A percentile compares a stretch with the other conserved stretches of the same genome.
Evolutionary conservation across 257 asterid genomes (phyloP).

Genomic region (Ilex aquifolium): DNA sequence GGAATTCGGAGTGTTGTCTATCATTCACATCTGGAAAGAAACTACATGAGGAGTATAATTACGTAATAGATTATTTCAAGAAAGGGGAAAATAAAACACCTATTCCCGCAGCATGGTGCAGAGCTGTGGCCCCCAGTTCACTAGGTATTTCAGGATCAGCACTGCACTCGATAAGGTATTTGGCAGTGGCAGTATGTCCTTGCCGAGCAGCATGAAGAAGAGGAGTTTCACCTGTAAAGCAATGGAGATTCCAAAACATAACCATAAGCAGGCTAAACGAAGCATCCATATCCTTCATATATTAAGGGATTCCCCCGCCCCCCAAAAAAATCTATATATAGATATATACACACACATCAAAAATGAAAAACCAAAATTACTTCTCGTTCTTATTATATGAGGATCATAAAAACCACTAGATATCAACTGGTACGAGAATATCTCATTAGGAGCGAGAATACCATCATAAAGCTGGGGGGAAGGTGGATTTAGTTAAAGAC

Average conservation of each 20-base stretch:
- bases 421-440: too few relatives aligned
- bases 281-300: too few relatives aligned
- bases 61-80: not conserved
- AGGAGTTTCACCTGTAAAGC: slow-evolving; percentile 75
- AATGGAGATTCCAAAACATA: slow-evolving; percentile 8
- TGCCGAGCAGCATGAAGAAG: slow-evolving; percentile 84
- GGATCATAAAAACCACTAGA: too few relatives aligned
- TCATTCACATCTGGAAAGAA: not conserved
- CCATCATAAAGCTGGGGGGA: too few relatives aligned
- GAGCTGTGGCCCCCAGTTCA: slow-evolving; percentile 74
- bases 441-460: too few relatives aligned
- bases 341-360: too few relatives aligned
- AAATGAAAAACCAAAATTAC: too few relatives aligned
- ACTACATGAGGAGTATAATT: not conserved
- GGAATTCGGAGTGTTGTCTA: not conserved
- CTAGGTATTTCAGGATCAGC: slow-evolving; percentile 86
- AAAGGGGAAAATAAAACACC: slow-evolving; percentile 34
- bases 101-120: slow-evolving; percentile 85
- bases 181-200: slow-evolving; percentile 73
- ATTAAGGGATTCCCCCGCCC: too few relatives aligned
- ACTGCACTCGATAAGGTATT: slow-evolving; percentile 65
- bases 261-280: not conserved
- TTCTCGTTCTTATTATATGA: too few relatives aligned
- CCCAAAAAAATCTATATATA: too few relatives aligned
- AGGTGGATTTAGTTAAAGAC: too few relatives aligned